Evolutionary conservation across 2,329 filamentous ascomycete species (phyloP), one percentile per base, ranked within the genome.

Genomic region (Talaromyces verruculosus): DNA sequence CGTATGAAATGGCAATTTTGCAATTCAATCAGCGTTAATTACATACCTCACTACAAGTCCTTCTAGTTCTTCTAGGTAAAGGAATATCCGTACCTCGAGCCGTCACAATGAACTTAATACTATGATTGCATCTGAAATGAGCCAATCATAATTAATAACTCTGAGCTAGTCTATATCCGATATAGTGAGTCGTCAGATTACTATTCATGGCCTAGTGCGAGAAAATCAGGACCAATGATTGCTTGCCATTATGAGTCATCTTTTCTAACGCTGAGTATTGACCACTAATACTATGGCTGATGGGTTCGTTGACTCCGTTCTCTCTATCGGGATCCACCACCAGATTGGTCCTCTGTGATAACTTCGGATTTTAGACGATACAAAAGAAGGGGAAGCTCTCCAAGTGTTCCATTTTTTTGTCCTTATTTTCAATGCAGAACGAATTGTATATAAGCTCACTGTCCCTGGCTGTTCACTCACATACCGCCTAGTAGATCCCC

Each of bases 171-270:
- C 28, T 2, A 3, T 33, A 30, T n/a, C 1, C 8, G 49, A 25
- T 2, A 33, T 28, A 6, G 3, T 8, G 7, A 0, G 3, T 8
- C 0, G 0, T 1, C 1, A 1, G 2, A 13, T 51, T 30, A 33
- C 49, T 11, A n/a, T 53, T 1, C 1, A 3, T n/a, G 25, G 47
- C 30, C 47, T 51, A 51, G 47, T 0, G 22, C 1, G 4, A 3
- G 2, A 0, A 8, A 6, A 15, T 15, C 0, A 8, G 2, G 10
- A 7, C 49, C 49, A 53, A 53, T 53, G 6, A 53, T 5, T 33
- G 49, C 11, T 6, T 53, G 49, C 33, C 15, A 53, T 33, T n/a
- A 33, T 53, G 49, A 53, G 49, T 53, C 25, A 53, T 53, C 13
- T 13, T 33, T 53, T 5, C 2, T 33, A n/a, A 53, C 7, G 7